Evolutionary conservation across 1,284 basidiomycete genomes (phyloP), one percentile per base, ranked within the genome.

Genomic region (Phylloboletellus chloephorus): DNA sequence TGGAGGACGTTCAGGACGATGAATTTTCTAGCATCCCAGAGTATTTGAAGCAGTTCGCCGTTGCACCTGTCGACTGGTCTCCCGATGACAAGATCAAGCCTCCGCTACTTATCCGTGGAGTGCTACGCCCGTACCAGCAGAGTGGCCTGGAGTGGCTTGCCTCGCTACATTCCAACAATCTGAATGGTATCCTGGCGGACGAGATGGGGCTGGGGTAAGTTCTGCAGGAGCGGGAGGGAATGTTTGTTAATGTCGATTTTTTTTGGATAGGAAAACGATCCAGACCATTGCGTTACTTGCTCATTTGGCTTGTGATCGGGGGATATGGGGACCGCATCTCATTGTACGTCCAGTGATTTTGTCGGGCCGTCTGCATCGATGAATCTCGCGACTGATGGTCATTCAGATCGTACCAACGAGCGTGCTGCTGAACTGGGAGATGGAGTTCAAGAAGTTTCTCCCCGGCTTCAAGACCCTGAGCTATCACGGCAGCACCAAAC

Each of bases 401-500:
- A 5, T 26, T 4, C 50, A 79, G 78, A 82, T 97, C 53, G 93
- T 95, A 9, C 92, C 94, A 1, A 97, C 94, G 1, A 92, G 88
- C 47, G 94, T 97, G 43, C 77, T 98, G 49, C 73, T 97, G 44
- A 97, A 98, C 60, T 98, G 94, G 94, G 94, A 96, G 63, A 95
- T 97, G 88, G 94, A 97, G 63, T 97, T 97, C 73, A 96, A 97
- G 66, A 96, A 96, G 66, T 97, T 97, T 60, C 70, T 97, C 2
- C 94, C 94, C 0, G 94, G 93, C 1, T 94, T 97, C 74, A 88
- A 82, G 54, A 81, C 90, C 42, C 70, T 98, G 25, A 88, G 89
- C 44, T 98, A 97, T 66, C 93, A 96, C 57, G 94, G 94, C 21
- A 81, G 75, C 34, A 86, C 88, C 43, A 92, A 91, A 64, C 88